phyloP scores from a whole-genome alignment of 768 basidiomycete species.

The Daedalea quercina region DNA sequence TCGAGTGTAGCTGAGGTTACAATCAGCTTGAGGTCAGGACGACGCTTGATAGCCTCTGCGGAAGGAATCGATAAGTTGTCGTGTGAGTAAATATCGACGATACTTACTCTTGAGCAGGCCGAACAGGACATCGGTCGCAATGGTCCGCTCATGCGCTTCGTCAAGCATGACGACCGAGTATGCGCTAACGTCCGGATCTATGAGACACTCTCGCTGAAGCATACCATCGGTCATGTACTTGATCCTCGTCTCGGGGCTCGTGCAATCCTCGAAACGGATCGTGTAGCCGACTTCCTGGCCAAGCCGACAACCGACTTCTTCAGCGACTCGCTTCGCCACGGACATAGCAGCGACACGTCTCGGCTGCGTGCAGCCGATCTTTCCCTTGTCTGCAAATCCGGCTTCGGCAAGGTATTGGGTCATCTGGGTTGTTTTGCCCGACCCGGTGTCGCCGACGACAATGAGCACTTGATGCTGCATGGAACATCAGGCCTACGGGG shows the following conservation, averaged over 20 bases:
- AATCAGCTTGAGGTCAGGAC: slow-evolving; percentile 94
- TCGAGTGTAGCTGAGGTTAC: slow-evolving; percentile 99
- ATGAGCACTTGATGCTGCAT: slow-evolving; percentile 91
- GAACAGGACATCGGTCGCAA: slow-evolving; percentile 97
- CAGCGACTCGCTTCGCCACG: slow-evolving; percentile 96
- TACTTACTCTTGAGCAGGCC: slow-evolving; percentile 87
- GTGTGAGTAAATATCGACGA: not conserved
- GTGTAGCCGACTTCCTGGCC: slow-evolving; percentile 98
- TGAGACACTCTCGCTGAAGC: slow-evolving; percentile 93
- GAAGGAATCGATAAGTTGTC: slow-evolving; percentile 5
- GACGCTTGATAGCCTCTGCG: slow-evolving; percentile 87
- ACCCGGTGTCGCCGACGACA: slow-evolving; percentile 97
- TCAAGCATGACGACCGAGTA: slow-evolving; percentile 98
- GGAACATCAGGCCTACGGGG: slow-evolving; percentile 4
- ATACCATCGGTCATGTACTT: slow-evolving; percentile 99
- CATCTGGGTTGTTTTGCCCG: slow-evolving; percentile 99
- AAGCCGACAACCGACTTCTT: slow-evolving; percentile 95
- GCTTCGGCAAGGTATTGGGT: slow-evolving; percentile 95
- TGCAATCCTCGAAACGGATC: slow-evolving; percentile 99
- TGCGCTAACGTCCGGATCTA: slow-evolving; percentile 88
- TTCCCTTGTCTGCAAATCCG: slow-evolving; percentile 84
- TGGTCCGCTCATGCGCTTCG: slow-evolving; percentile 97
- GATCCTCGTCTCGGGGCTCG: slow-evolving; percentile 96
- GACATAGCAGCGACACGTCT: slow-evolving; percentile 99
- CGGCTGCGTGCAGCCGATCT: slow-evolving; percentile 96